phyloP scores from a whole-genome alignment of 2,329 filamentous ascomycete species.

The Thielaviopsis populi region DNA sequence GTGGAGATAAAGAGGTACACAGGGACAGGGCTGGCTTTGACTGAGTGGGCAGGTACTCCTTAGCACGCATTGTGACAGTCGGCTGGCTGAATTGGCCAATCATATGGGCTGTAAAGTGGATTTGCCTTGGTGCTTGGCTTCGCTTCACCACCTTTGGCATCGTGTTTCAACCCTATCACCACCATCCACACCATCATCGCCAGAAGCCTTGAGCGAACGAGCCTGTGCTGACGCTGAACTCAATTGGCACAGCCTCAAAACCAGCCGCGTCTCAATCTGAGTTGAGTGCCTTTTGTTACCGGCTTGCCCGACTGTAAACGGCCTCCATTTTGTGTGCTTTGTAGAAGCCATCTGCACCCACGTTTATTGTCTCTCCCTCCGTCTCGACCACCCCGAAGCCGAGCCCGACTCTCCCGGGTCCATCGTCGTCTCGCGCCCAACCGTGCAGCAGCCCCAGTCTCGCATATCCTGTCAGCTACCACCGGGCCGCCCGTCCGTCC shows the following conservation, averaged over 20 bases:
- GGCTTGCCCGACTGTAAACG: neutral
- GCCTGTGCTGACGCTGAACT: neutral
- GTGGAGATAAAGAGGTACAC: constrained; percentile 14
- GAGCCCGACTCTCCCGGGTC: neutral
- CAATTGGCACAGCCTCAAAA: neutral
- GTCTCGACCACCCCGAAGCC: neutral
- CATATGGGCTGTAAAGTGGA: constrained; percentile 20
- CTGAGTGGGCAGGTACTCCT: constrained; percentile 10
- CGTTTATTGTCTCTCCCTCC: neutral
- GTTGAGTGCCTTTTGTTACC: neutral
- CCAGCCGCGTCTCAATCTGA: neutral
- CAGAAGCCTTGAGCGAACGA: neutral
- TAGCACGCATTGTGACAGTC: constrained; percentile 7
- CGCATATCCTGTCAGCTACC: neutral
- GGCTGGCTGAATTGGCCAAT: constrained; percentile 28
- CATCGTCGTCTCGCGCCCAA: neutral
- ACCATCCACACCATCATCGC: neutral
- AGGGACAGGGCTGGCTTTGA: neutral
- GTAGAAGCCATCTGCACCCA: neutral
- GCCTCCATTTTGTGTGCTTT: neutral
- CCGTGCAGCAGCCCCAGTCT: too few species aligned
- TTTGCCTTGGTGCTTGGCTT: constrained; percentile 15
- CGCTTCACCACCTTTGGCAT: constrained; percentile 18
- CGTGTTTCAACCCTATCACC: neutral
- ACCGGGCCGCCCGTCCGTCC: constrained; percentile 21